Percentiles rank a stretch among this genome's conserved stretches.
phyloP scores from a whole-genome alignment of 1,139 yeast species.

The Eremothecium coryli region DNA sequence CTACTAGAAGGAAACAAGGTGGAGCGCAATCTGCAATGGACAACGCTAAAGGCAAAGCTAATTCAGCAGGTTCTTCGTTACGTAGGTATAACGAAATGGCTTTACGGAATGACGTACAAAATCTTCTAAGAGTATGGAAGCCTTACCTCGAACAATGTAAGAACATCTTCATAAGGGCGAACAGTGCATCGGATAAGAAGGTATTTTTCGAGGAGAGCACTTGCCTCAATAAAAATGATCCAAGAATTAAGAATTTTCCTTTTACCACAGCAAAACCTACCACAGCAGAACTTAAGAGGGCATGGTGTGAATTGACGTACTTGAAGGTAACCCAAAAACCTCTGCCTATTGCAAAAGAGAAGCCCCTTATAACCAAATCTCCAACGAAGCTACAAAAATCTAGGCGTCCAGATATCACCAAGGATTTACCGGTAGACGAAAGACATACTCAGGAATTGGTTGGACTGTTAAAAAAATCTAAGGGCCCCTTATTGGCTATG shows the following conservation, averaged over 20 bases:
- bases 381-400: slow-evolving; percentile 36
- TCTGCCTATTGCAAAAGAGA: slow-evolving; percentile 30
- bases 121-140: slow-evolving; percentile 59
- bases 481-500: slow-evolving; percentile 63
- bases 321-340: slow-evolving; percentile 51
- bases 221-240: slow-evolving; percentile 40
- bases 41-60: slow-evolving; percentile 87
- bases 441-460: slow-evolving; percentile 49
- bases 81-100: slow-evolving; percentile 88
- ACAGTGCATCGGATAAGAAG: slow-evolving; percentile 59
- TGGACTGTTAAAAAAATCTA: slow-evolving; percentile 56
- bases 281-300: slow-evolving; percentile 64
- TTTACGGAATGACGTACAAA: slow-evolving; percentile 64
- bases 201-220: slow-evolving; percentile 58
- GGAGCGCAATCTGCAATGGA: slow-evolving; percentile 93
- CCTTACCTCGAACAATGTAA: slow-evolving; percentile 48
- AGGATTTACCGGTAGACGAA: slow-evolving; percentile 24
- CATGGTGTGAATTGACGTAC: slow-evolving; percentile 74
- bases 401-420: slow-evolving; percentile 19
- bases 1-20: slow-evolving; percentile 96
- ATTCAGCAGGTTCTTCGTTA: slow-evolving; percentile 87
- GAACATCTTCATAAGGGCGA: slow-evolving; percentile 74
- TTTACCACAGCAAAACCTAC: slow-evolving; percentile 90
- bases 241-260: slow-evolving; percentile 61
- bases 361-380: slow-evolving; percentile 11